Evolutionary conservation across 1,139 yeast species (phyloP).

Genomic region (Candida tunisiensis): DNA sequence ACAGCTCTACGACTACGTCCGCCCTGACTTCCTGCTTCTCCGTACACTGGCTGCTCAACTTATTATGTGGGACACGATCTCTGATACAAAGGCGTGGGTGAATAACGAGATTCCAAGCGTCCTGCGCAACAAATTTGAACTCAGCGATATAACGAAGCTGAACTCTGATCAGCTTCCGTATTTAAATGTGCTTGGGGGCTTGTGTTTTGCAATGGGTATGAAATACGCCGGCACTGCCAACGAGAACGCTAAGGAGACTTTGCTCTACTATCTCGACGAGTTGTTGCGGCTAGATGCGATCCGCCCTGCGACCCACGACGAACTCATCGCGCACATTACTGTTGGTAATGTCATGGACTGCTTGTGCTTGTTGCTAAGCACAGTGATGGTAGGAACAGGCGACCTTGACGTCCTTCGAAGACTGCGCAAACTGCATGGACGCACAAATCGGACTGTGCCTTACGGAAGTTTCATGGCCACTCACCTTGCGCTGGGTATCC

Average conservation of each 20-base stretch:
- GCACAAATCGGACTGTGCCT: slow-evolving; percentile 28
- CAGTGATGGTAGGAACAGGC: slow-evolving; percentile 86
- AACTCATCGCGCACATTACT: slow-evolving; percentile 38
- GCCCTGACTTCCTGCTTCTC: slow-evolving; percentile 67
- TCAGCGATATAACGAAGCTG: slow-evolving; percentile 16
- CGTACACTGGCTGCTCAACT: slow-evolving; percentile 52
- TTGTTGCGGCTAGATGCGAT: slow-evolving; percentile 37
- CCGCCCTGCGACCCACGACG: slow-evolving; percentile 35
- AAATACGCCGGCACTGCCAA: slow-evolving; percentile 61
- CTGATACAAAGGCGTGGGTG: slow-evolving; percentile 41
- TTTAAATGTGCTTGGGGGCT: slow-evolving; percentile 59
- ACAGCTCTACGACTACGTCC: slow-evolving; percentile 48
- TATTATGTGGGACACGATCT: slow-evolving; percentile 65
- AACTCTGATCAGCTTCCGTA: slow-evolving; percentile 51
- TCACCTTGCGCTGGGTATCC: slow-evolving; percentile 71
- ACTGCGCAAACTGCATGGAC: slow-evolving; percentile 50
- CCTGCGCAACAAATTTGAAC: slow-evolving; percentile 1
- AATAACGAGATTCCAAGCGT: slow-evolving; percentile 33
- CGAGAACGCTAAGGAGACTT: slow-evolving; percentile 33
- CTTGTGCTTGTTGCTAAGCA: slow-evolving; percentile 44
- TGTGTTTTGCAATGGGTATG: slow-evolving; percentile 59
- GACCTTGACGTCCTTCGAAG: slow-evolving; percentile 66
- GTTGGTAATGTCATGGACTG: slow-evolving; percentile 43
- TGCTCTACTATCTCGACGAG: slow-evolving; percentile 47
- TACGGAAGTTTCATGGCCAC: slow-evolving; percentile 70